Evolutionary conservation across 192 early-diverging fungal genomes (phyloP).

Genomic region (Backusella mclennaniae): DNA sequence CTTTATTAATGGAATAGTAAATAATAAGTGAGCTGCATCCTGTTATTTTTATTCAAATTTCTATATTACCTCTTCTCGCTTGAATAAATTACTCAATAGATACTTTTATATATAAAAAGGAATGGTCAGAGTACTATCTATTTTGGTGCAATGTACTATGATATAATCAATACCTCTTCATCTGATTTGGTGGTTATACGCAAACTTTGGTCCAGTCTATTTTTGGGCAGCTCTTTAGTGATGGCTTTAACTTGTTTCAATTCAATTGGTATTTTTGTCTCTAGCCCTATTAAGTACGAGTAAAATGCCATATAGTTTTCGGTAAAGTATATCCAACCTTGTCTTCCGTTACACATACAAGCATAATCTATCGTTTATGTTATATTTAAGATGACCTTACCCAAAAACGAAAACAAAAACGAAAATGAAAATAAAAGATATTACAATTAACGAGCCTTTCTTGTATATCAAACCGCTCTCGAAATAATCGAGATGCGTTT

Average conservation of each 20-base stretch:
- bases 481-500: constrained; percentile 83
- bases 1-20: constrained; percentile 12
- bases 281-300: constrained; percentile 89
- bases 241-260: constrained; percentile 90
- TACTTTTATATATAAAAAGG: constrained; percentile 47
- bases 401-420: not conserved
- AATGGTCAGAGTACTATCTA: not conserved
- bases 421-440: not conserved
- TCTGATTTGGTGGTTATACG: constrained; percentile 81
- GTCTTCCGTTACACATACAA: constrained; percentile 77
- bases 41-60: not conserved
- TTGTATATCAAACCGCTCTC: constrained; percentile 80
- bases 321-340: constrained; percentile 98
- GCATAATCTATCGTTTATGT: constrained; percentile 69
- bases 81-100: constrained; percentile 93
- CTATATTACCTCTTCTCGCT: constrained; percentile 72
- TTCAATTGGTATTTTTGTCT: constrained; percentile 88
- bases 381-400: not conserved
- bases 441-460: constrained; percentile 93
- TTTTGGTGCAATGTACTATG: not conserved
- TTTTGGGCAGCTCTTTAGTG: constrained; percentile 78
- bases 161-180: constrained; percentile 54
- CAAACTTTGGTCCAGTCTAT: constrained; percentile 85
- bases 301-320: constrained; percentile 95
- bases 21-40: not conserved